Evolutionary conservation across 2,329 filamentous ascomycete genomes (phyloP).

Genomic region (Tolypocladium ophioglossoides): DNA sequence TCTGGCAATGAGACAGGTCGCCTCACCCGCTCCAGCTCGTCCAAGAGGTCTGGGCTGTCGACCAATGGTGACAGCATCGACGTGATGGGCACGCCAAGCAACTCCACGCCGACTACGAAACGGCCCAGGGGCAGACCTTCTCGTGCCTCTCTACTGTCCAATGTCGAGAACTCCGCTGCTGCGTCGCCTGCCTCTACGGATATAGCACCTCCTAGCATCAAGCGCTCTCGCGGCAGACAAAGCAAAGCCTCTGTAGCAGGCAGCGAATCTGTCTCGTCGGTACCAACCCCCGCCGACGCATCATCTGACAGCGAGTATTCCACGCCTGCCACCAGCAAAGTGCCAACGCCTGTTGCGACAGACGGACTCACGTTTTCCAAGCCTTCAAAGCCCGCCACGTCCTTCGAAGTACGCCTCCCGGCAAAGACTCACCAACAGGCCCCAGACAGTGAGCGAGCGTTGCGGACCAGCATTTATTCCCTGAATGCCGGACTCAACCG

Average conservation of each 20-base stretch:
- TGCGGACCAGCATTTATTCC: conserved; percentile 34
- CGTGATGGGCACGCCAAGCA: background rate
- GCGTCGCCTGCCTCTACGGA: conserved; percentile 2
- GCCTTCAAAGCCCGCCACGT: background rate
- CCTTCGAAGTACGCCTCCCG: conserved; percentile 20
- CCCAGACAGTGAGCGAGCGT: conserved; percentile 16
- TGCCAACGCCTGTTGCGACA: conserved; percentile 21
- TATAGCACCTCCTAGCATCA: background rate
- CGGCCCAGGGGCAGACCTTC: conserved; percentile 14
- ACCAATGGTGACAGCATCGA: background rate
- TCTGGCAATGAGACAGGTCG: conserved; percentile 9
- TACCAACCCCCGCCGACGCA: conserved; percentile 16
- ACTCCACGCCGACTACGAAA: conserved; percentile 2
- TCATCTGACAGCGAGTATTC: conserved; percentile 22
- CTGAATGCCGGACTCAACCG: conserved; percentile 35
- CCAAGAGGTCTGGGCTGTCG: conserved; percentile 6
- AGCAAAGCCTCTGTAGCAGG: conserved; percentile 8
- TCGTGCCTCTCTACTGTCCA: conserved; percentile 7
- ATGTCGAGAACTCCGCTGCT: conserved; percentile 3
- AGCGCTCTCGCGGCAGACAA: conserved; percentile 6
- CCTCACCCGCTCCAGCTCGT: conserved; percentile 15
- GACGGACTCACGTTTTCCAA: conserved; percentile 5
- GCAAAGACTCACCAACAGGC: conserved; percentile 6
- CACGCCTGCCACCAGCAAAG: conserved; percentile 25
- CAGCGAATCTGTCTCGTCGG: conserved; percentile 21